A percentile compares a stretch with the other conserved stretches of the same genome.
phyloP scores from a whole-genome alignment of 371 early-diverging fungal species.

The Zancudomyces culisetae region DNA sequence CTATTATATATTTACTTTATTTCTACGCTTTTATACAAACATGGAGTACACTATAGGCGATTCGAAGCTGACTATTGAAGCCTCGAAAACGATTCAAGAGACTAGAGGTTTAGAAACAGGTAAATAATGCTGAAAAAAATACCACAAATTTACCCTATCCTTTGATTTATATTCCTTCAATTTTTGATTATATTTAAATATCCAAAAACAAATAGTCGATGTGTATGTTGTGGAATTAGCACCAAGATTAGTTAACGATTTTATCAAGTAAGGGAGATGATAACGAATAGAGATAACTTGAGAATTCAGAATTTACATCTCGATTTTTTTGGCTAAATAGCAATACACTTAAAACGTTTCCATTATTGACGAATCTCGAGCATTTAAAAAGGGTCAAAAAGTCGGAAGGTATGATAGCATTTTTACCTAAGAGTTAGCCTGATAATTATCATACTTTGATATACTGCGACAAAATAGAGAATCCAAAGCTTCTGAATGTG shows the following conservation, averaged over 20 bases:
- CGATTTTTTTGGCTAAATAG: constrained; percentile 6
- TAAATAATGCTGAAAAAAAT: too few relatives aligned
- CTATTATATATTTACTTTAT: too few relatives aligned
- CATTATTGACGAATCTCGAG: constrained; percentile 12
- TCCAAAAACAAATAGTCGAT: too few relatives aligned
- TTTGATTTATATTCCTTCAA: too few relatives aligned
- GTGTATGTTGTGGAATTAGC: neutral
- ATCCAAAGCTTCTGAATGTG: too few relatives aligned
- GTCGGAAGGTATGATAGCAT: neutral
- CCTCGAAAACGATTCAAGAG: too few relatives aligned
- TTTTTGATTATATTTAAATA: too few relatives aligned
- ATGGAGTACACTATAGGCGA: too few relatives aligned
- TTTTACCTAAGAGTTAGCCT: neutral
- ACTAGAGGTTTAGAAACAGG: too few relatives aligned
- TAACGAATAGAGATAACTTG: neutral
- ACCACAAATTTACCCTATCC: too few relatives aligned
- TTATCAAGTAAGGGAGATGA: neutral
- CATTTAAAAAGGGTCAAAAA: constrained; percentile 20
- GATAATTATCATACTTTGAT: neutral
- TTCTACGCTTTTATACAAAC: too few relatives aligned
- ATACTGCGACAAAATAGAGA: neutral
- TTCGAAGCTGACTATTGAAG: too few relatives aligned
- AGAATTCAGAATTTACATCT: neutral
- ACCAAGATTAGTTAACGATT: neutral
- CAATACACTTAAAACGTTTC: constrained; percentile 8